Percentiles rank a stretch among this genome's conserved stretches.
Conservation (phyloP, 2,329 filamentous ascomycete genomes). For the Colletotrichum godetiae region DNA sequence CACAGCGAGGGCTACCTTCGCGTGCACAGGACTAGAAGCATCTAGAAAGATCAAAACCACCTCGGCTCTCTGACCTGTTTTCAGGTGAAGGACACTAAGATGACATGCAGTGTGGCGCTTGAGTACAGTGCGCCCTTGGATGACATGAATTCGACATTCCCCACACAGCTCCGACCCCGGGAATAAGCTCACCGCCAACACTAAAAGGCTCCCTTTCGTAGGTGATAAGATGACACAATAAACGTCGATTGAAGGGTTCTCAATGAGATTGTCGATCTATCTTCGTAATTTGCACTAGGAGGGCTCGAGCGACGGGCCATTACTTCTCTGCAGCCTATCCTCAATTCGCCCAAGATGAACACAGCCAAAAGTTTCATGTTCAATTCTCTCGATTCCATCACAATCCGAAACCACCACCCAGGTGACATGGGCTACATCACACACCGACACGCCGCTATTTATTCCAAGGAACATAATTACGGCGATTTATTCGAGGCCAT, state of each 20-base stretch:
- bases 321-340: neutral
- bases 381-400: neutral
- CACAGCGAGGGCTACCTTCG: too few relatives aligned
- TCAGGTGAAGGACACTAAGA: too few relatives aligned
- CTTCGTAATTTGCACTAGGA: too few relatives aligned
- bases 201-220: too few relatives aligned
- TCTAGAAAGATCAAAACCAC: neutral
- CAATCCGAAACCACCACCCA: constrained; percentile 34
- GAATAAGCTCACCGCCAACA: neutral
- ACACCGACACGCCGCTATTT: constrained; percentile 40
- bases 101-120: neutral
- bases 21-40: too few relatives aligned
- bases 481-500: constrained; percentile 38
- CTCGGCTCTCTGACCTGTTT: too few relatives aligned
- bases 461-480: constrained; percentile 37
- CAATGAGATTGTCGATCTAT: too few relatives aligned
- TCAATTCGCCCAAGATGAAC: neutral
- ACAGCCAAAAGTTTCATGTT: too few relatives aligned
- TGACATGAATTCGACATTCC: neutral
- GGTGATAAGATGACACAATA: neutral
- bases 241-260: neutral
- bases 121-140: neutral
- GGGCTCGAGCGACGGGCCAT: too few relatives aligned
- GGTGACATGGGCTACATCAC: constrained; percentile 42
- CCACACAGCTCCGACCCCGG: neutral